These are phyloP conservation scores for Gnaphalium uliginosum DNA, from an alignment of 129 eudicot species.

Conservation along the genomic window DNA sequence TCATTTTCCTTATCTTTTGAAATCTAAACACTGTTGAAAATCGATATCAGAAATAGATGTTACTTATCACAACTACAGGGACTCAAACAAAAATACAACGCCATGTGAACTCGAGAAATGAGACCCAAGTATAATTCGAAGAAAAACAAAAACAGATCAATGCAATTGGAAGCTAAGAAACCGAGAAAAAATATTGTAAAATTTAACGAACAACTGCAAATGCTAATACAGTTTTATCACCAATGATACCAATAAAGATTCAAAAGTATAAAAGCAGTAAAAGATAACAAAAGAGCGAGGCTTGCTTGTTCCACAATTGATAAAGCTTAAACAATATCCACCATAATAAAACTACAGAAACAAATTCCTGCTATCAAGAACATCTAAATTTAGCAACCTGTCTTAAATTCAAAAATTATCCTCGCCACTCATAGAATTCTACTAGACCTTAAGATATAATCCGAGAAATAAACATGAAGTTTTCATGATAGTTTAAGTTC, in stretches of 20 bases:
- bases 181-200: no score
- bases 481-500: not conserved
- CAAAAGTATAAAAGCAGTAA: not conserved
- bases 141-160: not conserved
- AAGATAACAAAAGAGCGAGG: not conserved
- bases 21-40: no score
- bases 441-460: conserved; percentile 4
- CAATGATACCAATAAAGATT: not conserved
- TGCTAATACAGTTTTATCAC: not conserved
- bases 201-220: no score
- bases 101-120: not conserved
- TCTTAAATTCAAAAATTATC: conserved; percentile 1
- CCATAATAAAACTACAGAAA: conserved; percentile 16
- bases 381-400: conserved; percentile 13
- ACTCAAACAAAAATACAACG: not conserved
- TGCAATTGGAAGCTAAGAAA: not conserved
- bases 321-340: conserved; percentile 18
- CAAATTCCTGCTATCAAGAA: conserved; percentile 13
- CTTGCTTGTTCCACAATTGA: conserved; percentile 11
- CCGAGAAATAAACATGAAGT: not conserved
- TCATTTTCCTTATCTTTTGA: no score
- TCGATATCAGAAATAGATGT: not conserved
- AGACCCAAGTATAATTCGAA: no score
- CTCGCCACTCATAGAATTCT: not conserved
- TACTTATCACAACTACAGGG: not conserved